These are phyloP conservation scores for Aspergillus oerlinghausenensis DNA, from an alignment of 2,329 filamentous ascomycete genomes.

Conservation along the genomic window DNA sequence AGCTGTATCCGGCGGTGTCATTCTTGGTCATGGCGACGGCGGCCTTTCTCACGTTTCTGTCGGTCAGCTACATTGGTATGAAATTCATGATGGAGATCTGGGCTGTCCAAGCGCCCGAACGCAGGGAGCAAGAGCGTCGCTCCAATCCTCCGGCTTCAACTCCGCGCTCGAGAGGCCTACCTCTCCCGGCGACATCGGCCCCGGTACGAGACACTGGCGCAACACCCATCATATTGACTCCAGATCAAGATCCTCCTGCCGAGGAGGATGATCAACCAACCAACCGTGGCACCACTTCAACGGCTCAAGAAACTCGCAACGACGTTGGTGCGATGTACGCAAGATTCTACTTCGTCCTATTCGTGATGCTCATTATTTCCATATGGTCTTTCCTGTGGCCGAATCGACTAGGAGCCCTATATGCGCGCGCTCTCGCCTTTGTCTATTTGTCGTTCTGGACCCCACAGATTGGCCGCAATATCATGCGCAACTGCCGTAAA, in stretches of 20 bases:
- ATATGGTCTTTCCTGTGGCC: slow-evolving; percentile 58
- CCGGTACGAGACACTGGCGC: slow-evolving; percentile 44
- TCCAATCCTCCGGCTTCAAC: slow-evolving; percentile 21
- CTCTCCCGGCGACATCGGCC: slow-evolving; percentile 48
- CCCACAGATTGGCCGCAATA: slow-evolving; percentile 87
- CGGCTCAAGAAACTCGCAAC: slow-evolving; percentile 33
- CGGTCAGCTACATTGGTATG: slow-evolving; percentile 59
- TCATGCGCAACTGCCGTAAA: slow-evolving; percentile 83
- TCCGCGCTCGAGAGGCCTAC: slow-evolving; percentile 37
- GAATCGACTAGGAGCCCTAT: slow-evolving; percentile 47
- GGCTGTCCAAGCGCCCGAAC: slow-evolving; percentile 52
- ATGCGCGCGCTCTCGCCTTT: slow-evolving; percentile 61
- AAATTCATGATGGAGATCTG: slow-evolving; percentile 65
- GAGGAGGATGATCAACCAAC: slow-evolving; percentile 29
- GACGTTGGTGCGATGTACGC: slow-evolving; percentile 58
- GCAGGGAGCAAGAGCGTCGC: slow-evolving; percentile 32
- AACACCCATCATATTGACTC: slow-evolving; percentile 55
- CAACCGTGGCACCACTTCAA: slow-evolving; percentile 31
- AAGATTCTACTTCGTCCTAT: slow-evolving; percentile 58
- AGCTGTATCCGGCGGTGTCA: slow-evolving; percentile 52
- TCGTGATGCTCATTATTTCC: slow-evolving; percentile 54
- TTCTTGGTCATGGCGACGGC: slow-evolving; percentile 53
- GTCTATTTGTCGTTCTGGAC: slow-evolving; percentile 85
- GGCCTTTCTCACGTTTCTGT: slow-evolving; percentile 57
- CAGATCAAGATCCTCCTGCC: slow-evolving; percentile 52